These are phyloP conservation scores for Mortierella sp. DNA, from an alignment of 371 early-diverging fungal genomes.

Conservation along the genomic window DNA sequence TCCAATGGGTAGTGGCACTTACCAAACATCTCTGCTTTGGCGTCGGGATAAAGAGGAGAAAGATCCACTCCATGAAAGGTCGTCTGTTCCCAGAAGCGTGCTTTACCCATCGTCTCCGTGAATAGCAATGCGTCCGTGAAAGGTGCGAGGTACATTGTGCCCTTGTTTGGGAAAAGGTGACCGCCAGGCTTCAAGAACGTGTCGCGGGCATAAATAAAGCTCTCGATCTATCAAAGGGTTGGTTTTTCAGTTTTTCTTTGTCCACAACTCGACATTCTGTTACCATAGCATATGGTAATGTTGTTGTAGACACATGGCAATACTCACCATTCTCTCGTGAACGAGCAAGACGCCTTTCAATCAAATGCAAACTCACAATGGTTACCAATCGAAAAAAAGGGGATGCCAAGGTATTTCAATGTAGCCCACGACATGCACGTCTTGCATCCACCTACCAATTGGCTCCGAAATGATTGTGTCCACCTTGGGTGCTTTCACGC, in stretches of 20 bases:
- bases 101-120: slow-evolving; percentile 94
- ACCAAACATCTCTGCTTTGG: slow-evolving; percentile 89
- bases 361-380: neutral
- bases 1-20: slow-evolving; percentile 6
- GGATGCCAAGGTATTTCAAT: too few species aligned
- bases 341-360: slow-evolving; percentile 83
- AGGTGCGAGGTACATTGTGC: slow-evolving; percentile 90
- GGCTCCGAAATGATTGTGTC: slow-evolving; percentile 97
- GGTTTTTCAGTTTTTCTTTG: neutral
- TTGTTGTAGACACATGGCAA: neutral
- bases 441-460: slow-evolving; percentile 67
- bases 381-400: too few species aligned
- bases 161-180: slow-evolving; percentile 88
- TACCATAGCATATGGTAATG: too few species aligned
- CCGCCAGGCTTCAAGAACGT: slow-evolving; percentile 93
- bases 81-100: slow-evolving; percentile 87
- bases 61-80: slow-evolving; percentile 96
- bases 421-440: too few species aligned
- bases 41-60: slow-evolving; percentile 81
- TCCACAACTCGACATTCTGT: too few species aligned
- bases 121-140: slow-evolving; percentile 85
- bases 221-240: slow-evolving; percentile 68
- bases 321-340: slow-evolving; percentile 89
- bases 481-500: slow-evolving; percentile 76
- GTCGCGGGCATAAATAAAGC: slow-evolving; percentile 88